Conservation (phyloP, 139 green algal species). For the Chlorella sp. region DNA sequence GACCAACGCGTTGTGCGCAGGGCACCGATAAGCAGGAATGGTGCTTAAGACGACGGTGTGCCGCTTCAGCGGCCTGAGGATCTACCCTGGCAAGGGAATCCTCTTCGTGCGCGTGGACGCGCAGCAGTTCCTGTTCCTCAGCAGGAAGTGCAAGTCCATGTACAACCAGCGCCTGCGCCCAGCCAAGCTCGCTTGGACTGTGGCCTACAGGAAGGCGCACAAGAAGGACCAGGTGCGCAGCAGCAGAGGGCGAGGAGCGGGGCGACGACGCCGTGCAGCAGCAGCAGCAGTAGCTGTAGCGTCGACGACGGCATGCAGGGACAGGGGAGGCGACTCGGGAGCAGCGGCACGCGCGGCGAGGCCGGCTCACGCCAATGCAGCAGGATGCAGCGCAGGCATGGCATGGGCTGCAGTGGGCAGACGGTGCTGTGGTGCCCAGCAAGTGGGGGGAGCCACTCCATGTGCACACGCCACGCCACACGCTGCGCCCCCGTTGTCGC, state of each 20-base stretch:
- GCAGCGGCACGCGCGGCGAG: too few relatives aligned
- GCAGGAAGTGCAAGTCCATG: conserved; percentile 87
- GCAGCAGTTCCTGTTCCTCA: conserved; percentile 95
- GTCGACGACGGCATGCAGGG: too few relatives aligned
- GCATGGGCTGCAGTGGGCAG: too few relatives aligned
- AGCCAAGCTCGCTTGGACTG: conserved; percentile 97
- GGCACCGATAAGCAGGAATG: too few relatives aligned
- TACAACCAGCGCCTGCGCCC: conserved; percentile 88
- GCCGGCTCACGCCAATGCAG: too few relatives aligned
- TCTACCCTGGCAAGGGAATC: conserved; percentile 93
- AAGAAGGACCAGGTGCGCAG: conserved; percentile 86
- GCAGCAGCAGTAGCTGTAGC: too few relatives aligned
- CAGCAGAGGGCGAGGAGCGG: too few relatives aligned
- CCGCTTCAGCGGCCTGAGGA: conserved; percentile 96
- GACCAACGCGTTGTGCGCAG: too few relatives aligned
- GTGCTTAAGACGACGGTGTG: conserved; percentile 88
- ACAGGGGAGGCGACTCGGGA: too few relatives aligned
- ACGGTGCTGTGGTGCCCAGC: too few relatives aligned
- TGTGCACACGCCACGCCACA: not conserved
- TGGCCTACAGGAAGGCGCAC: conserved; percentile 90
- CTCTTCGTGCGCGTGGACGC: conserved; percentile 86
- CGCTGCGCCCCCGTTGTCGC: not conserved
- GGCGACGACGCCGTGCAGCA: too few relatives aligned
- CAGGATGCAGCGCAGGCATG: too few relatives aligned
- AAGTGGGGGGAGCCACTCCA: not conserved